Evolutionary conservation across 306 rosid genomes (phyloP).

Genomic region (Argentina anserina): DNA sequence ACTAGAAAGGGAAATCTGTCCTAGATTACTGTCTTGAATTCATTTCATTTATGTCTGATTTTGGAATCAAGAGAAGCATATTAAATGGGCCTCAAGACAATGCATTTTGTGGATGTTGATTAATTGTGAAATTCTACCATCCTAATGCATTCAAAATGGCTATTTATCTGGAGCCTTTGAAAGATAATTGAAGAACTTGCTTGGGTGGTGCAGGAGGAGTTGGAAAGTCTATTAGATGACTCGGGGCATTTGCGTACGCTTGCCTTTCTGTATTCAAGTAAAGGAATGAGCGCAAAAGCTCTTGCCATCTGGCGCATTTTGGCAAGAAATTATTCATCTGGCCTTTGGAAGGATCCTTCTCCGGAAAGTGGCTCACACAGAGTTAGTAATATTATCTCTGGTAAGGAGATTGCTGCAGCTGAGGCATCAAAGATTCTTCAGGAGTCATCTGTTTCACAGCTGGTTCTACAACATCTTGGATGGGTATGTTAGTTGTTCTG

Average conservation of each 20-base stretch:
- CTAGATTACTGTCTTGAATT: neutral
- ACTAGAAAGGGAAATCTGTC: neutral
- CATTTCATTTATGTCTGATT: constrained; percentile 6
- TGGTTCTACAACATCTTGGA: constrained; percentile 93
- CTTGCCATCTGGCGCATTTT: constrained; percentile 83
- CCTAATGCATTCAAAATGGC: constrained; percentile 50
- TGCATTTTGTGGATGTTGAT: constrained; percentile 33
- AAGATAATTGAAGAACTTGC: constrained; percentile 47
- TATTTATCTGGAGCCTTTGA: constrained; percentile 41
- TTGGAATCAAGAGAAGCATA: constrained; percentile 16
- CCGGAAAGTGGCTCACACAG: constrained; percentile 32
- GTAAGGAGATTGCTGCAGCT: constrained; percentile 73
- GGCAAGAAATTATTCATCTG: constrained; percentile 78
- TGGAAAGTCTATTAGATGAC: constrained; percentile 83
- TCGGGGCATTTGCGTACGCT: constrained; percentile 90
- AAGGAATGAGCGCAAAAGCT: constrained; percentile 90
- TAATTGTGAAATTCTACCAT: constrained; percentile 38
- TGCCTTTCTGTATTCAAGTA: constrained; percentile 90
- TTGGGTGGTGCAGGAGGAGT: constrained; percentile 86
- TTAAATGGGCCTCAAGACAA: constrained; percentile 31
- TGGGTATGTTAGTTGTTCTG: constrained; percentile 54
- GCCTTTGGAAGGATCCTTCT: constrained; percentile 73
- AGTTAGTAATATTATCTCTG: constrained; percentile 38
- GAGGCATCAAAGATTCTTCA: constrained; percentile 95
- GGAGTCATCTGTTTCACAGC: constrained; percentile 77